phyloP scores from a whole-genome alignment of 1,284 basidiomycete species.

The Lentinus polychrous region DNA sequence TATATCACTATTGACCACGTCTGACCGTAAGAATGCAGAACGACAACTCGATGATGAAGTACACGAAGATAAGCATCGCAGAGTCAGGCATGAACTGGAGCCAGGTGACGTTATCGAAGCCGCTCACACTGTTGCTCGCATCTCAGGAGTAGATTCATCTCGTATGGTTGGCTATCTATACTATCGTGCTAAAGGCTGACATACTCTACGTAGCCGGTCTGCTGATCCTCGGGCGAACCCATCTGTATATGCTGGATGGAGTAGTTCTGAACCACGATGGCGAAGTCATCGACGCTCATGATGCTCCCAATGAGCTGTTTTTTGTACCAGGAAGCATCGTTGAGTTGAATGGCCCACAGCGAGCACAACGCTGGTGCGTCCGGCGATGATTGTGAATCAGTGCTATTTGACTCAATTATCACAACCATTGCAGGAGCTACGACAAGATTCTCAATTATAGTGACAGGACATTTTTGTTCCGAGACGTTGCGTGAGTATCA shows the following conservation, averaged over 20 bases:
- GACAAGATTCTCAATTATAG: slow-evolving; percentile 73
- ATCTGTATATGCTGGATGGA: slow-evolving; percentile 90
- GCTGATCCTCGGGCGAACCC: slow-evolving; percentile 78
- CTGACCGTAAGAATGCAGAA: slow-evolving; percentile 24
- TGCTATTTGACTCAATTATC: slow-evolving; percentile 1
- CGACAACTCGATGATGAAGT: slow-evolving; percentile 64
- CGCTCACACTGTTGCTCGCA: slow-evolving; percentile 79
- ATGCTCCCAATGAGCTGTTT: slow-evolving; percentile 78
- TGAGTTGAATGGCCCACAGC: slow-evolving; percentile 70
- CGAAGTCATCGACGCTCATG: slow-evolving; percentile 84
- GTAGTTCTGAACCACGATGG: slow-evolving; percentile 85
- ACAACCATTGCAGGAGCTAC: slow-evolving; percentile 57
- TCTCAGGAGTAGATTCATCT: slow-evolving; percentile 83
- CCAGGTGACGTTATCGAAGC: slow-evolving; percentile 89
- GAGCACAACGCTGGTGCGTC: slow-evolving; percentile 71
- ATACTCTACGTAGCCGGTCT: slow-evolving; percentile 56
- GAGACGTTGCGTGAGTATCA: slow-evolving; percentile 75
- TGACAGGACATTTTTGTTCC: slow-evolving; percentile 82
- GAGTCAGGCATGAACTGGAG: slow-evolving; percentile 81
- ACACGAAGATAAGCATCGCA: slow-evolving; percentile 69
- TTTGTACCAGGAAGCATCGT: slow-evolving; percentile 82
- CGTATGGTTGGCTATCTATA: slow-evolving; percentile 41
- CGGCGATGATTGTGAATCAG: not conserved
- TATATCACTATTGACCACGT: not conserved
- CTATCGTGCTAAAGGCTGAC: not conserved